Conservation (phyloP, 2,329 filamentous ascomycete species). For the Venturia effusa region DNA sequence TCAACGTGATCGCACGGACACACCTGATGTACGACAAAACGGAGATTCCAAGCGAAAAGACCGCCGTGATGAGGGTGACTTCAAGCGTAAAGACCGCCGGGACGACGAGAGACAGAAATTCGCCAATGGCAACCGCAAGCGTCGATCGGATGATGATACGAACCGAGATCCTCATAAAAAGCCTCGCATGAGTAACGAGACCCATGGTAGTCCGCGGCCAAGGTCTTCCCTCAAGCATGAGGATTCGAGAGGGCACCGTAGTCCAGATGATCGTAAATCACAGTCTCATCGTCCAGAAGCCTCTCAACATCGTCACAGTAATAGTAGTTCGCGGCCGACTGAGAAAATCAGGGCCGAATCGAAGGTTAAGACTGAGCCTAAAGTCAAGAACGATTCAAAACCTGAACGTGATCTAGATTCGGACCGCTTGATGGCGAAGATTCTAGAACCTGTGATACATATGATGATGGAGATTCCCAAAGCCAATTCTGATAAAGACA, state of each 20-base stretch:
- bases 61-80: background rate
- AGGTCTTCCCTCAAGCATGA: constrained; percentile 2
- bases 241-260: background rate
- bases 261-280: constrained; percentile 5
- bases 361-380: background rate
- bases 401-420: background rate
- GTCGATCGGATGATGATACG: background rate
- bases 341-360: background rate
- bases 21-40: constrained; percentile 34
- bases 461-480: background rate
- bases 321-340: background rate
- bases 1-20: constrained; percentile 24
- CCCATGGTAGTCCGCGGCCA: background rate
- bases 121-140: constrained; percentile 3
- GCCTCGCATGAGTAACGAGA: constrained; percentile 2
- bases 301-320: background rate
- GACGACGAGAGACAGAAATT: constrained; percentile 11
- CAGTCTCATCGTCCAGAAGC: constrained; percentile 4
- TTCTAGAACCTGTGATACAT: background rate
- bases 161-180: background rate
- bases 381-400: background rate
- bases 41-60: constrained; percentile 9
- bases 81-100: background rate
- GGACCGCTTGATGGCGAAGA: background rate
- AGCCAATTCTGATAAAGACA: background rate